A percentile compares a stretch with the other conserved stretches of the same genome.
phyloP scores from a whole-genome alignment of 768 basidiomycete species.

The Lactarius indigo region DNA sequence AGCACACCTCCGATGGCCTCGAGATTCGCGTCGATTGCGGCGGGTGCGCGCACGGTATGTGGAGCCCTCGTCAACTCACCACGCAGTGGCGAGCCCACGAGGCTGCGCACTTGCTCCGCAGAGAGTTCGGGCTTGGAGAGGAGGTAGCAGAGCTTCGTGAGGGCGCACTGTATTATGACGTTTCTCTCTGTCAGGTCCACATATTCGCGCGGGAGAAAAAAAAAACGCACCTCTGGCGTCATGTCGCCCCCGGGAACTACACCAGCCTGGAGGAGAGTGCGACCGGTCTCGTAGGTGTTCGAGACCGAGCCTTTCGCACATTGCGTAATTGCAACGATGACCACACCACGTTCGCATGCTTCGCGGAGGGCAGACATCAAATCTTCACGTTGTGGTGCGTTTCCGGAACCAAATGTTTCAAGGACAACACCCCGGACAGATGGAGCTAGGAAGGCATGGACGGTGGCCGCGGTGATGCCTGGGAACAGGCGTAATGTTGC shows the following conservation, averaged over 20 bases:
- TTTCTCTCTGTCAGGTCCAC: neutral
- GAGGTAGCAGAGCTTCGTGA: slow-evolving; percentile 87
- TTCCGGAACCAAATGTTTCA: slow-evolving; percentile 91
- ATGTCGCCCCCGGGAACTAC: slow-evolving; percentile 87
- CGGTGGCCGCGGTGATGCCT: slow-evolving; percentile 71
- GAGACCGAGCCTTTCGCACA: slow-evolving; percentile 85
- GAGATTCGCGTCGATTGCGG: slow-evolving; percentile 45
- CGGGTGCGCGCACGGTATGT: slow-evolving; percentile 38
- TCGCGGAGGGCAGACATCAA: slow-evolving; percentile 72
- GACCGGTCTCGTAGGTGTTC: slow-evolving; percentile 77
- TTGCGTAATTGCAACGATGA: slow-evolving; percentile 90
- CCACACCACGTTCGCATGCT: slow-evolving; percentile 77
- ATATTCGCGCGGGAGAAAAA: neutral
- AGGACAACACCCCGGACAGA: slow-evolving; percentile 80
- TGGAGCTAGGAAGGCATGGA: slow-evolving; percentile 71
- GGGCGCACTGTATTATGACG: slow-evolving; percentile 59
- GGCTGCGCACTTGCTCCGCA: slow-evolving; percentile 60
- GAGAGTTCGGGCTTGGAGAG: slow-evolving; percentile 81
- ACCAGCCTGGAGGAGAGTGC: slow-evolving; percentile 64
- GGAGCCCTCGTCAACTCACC: slow-evolving; percentile 74
- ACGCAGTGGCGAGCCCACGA: slow-evolving; percentile 76
- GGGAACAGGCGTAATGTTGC: slow-evolving; percentile 84
- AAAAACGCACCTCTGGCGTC: slow-evolving; percentile 81
- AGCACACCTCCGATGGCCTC: slow-evolving; percentile 64
- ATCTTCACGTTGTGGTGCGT: slow-evolving; percentile 80